Conservation (phyloP, 2,329 filamentous ascomycete genomes). For the Alternaria arborescens region DNA sequence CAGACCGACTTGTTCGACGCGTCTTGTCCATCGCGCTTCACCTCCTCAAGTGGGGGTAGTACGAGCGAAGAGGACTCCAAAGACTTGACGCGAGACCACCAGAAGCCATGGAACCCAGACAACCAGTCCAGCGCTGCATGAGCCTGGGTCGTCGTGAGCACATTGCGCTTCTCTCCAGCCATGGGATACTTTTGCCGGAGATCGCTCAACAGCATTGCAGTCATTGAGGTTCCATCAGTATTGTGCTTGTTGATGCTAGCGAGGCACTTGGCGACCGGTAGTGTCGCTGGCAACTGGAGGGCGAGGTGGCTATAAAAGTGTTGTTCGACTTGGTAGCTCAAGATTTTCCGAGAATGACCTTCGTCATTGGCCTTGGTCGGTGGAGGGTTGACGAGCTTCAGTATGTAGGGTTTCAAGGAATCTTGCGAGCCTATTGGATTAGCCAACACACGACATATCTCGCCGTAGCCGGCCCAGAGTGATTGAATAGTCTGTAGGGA, state of each 20-base stretch:
- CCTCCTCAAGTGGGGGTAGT: conserved; percentile 66
- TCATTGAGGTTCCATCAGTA: conserved; percentile 49
- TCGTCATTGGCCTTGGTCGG: conserved; percentile 57
- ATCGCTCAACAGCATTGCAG: conserved; percentile 67
- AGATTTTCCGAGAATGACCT: conserved; percentile 70
- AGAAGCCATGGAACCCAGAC: conserved; percentile 66
- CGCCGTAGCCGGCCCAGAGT: conserved; percentile 60
- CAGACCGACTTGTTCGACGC: conserved; percentile 54
- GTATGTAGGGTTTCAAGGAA: conserved; percentile 55
- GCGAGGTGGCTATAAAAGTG: conserved; percentile 69
- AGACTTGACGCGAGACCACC: conserved; percentile 52
- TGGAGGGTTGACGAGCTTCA: conserved; percentile 69
- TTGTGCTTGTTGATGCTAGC: conserved; percentile 55
- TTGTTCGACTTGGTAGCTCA: conserved; percentile 73
- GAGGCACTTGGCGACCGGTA: conserved; percentile 62
- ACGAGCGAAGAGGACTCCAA: conserved; percentile 53
- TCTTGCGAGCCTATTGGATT: conserved; percentile 15
- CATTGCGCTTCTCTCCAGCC: conserved; percentile 62
- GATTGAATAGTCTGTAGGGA: conserved; percentile 49
- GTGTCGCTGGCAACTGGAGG: conserved; percentile 54
- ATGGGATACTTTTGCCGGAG: conserved; percentile 63
- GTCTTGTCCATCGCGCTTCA: conserved; percentile 38
- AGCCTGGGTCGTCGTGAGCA: conserved; percentile 60
- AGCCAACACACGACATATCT: conserved; percentile 65
- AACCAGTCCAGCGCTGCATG: conserved; percentile 69